Conservation (phyloP, 176 grass and related monocot species). For the Eleusine indica region DNA sequence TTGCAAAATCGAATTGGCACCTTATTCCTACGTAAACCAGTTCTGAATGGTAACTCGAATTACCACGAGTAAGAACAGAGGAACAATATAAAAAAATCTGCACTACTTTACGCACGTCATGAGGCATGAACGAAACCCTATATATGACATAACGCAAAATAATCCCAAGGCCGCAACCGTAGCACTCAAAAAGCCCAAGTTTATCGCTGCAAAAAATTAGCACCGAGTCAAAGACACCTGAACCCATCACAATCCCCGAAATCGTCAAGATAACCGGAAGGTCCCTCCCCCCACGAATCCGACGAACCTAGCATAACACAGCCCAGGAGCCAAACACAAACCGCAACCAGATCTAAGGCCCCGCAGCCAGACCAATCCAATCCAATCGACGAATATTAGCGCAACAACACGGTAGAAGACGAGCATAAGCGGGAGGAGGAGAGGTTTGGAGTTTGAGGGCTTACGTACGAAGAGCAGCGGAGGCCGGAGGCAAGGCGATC, state of each 20-base stretch:
- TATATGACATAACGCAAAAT: background rate
- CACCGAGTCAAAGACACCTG: background rate
- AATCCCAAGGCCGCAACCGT: background rate
- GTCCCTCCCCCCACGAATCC: conserved; percentile 23
- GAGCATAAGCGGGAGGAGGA: conserved; percentile 3
- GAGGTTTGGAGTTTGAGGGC: conserved; percentile 32
- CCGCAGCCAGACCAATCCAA: background rate
- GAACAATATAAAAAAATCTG: background rate
- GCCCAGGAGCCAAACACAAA: background rate
- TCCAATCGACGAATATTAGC: background rate
- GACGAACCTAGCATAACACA: background rate
- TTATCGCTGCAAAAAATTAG: background rate
- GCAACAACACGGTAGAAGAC: background rate
- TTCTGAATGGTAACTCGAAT: background rate
- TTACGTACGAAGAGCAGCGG: conserved; percentile 38
- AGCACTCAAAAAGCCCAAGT: background rate
- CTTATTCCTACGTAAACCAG: background rate
- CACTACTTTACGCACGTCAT: background rate
- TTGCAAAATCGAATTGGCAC: background rate
- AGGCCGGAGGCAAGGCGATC: conserved; percentile 27
- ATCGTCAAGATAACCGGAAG: background rate
- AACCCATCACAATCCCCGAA: background rate
- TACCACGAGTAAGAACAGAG: background rate
- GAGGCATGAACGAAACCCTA: background rate
- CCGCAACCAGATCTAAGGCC: conserved; percentile 6